phyloP scores from a whole-genome alignment of 73 alveolate genomes.

The Paraurostyla sp. region DNA sequence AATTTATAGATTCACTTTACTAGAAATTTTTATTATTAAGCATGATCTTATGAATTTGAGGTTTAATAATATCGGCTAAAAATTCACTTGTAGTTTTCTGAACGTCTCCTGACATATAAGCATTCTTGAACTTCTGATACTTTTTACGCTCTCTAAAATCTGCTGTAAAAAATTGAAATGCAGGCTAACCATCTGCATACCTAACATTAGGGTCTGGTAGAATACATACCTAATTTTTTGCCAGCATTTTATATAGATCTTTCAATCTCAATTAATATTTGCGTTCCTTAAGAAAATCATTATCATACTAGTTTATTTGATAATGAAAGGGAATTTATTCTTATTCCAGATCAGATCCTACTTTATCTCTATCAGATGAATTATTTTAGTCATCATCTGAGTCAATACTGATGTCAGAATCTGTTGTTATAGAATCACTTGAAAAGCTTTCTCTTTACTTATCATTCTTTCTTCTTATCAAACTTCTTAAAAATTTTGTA shows the following conservation, averaged over 20 bases:
- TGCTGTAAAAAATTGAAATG: constrained; percentile 20
- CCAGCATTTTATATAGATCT: constrained; percentile 32
- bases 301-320: constrained; percentile 1
- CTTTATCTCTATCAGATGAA: neutral
- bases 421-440: neutral
- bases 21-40: neutral
- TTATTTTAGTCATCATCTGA: neutral
- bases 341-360: constrained; percentile 11
- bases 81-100: constrained; percentile 1
- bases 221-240: constrained; percentile 30
- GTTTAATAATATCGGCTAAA: constrained; percentile 33
- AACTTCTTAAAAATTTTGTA: neutral
- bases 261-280: constrained; percentile 12
- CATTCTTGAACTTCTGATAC: constrained; percentile 19
- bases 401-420: neutral
- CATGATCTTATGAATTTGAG: neutral
- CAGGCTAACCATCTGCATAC: constrained; percentile 25
- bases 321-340: constrained; percentile 35
- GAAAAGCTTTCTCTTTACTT: neutral
- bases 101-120: constrained; percentile 12
- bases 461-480: neutral
- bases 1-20: neutral
- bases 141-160: constrained; percentile 40
- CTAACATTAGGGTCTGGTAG: constrained; percentile 49
- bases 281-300: constrained; percentile 32